Percentiles rank a stretch among this genome's conserved stretches.
These are phyloP conservation scores for Fimicolochytrium jonesii DNA, from an alignment of 192 early-diverging fungal genomes.

Conservation along the genomic window DNA sequence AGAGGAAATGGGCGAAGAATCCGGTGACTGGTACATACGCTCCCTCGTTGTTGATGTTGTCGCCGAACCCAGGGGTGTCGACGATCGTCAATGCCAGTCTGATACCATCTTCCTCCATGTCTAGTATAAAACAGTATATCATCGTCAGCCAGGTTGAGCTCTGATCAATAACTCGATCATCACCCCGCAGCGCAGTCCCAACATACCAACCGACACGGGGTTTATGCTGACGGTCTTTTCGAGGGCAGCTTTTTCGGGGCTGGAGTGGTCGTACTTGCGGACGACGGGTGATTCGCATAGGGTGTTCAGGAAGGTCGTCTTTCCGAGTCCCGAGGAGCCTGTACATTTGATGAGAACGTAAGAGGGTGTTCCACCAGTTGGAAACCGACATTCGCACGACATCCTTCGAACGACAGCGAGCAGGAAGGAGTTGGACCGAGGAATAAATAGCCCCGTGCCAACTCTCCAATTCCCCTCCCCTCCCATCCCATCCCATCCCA, in stretches of 20 bases:
- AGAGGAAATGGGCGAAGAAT: too few relatives aligned
- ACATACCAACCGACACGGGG: conserved; percentile 84
- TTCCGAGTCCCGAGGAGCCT: conserved; percentile 96
- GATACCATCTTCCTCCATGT: conserved; percentile 98
- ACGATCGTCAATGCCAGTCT: conserved; percentile 90
- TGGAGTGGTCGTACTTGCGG: conserved; percentile 87
- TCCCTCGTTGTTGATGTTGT: conserved; percentile 69
- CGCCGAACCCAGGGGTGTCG: conserved; percentile 81
- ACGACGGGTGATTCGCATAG: conserved; percentile 90
- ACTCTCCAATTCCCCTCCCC: too few relatives aligned
- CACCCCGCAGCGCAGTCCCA: too few relatives aligned
- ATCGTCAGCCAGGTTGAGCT: too few relatives aligned
- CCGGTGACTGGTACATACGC: conserved; percentile 96
- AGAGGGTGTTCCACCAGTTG: too few relatives aligned
- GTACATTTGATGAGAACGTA: too few relatives aligned
- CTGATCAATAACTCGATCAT: too few relatives aligned
- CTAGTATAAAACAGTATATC: conserved; percentile 16
- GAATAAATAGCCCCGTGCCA: too few relatives aligned
- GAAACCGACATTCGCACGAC: too few relatives aligned
- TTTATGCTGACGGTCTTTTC: conserved; percentile 96
- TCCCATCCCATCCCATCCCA: too few relatives aligned
- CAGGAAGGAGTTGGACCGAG: too few relatives aligned
- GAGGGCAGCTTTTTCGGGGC: conserved; percentile 76
- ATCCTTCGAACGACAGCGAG: too few relatives aligned
- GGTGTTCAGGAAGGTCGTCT: conserved; percentile 98